phyloP scores from a whole-genome alignment of 257 asterid species.

The Plantago major region DNA sequence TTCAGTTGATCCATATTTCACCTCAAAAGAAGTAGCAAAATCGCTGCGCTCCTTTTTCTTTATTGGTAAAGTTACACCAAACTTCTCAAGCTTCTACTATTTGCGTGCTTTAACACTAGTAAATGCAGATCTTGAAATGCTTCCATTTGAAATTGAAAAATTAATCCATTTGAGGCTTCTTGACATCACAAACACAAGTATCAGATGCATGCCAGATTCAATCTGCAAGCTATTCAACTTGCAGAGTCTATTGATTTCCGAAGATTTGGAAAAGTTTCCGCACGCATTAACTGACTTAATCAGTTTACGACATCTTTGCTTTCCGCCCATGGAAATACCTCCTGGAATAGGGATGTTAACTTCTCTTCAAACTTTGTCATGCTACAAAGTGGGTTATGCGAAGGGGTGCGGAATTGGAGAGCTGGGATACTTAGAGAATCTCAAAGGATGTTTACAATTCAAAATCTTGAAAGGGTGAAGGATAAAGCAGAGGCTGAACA shows the following conservation, averaged over 20 bases:
- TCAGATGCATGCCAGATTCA: too few species aligned
- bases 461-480: slow-evolving; percentile 14
- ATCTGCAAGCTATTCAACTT: slow-evolving; percentile 24
- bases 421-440: too few species aligned
- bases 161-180: too few species aligned
- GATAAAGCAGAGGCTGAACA: too few species aligned
- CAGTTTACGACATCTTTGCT: slow-evolving; percentile 25
- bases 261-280: too few species aligned
- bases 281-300: slow-evolving; percentile 3
- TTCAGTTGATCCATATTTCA: not conserved
- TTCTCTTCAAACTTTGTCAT: slow-evolving; percentile 19
- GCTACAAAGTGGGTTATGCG: slow-evolving; percentile 4
- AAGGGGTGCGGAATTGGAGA: slow-evolving; percentile 23
- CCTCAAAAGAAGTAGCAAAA: slow-evolving; percentile 9
- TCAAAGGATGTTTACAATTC: slow-evolving; percentile 17
- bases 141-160: too few species aligned
- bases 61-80: not conserved
- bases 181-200: too few species aligned
- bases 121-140: too few species aligned
- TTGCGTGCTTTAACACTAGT: too few species aligned
- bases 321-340: too few species aligned
- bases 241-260: slow-evolving; percentile 20
- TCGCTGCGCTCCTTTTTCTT: slow-evolving; percentile 17
- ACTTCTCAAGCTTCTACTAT: too few species aligned
- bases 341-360: too few species aligned